Conservation (phyloP, 2,329 filamentous ascomycete genomes). For the Colletotrichum trifolii region DNA sequence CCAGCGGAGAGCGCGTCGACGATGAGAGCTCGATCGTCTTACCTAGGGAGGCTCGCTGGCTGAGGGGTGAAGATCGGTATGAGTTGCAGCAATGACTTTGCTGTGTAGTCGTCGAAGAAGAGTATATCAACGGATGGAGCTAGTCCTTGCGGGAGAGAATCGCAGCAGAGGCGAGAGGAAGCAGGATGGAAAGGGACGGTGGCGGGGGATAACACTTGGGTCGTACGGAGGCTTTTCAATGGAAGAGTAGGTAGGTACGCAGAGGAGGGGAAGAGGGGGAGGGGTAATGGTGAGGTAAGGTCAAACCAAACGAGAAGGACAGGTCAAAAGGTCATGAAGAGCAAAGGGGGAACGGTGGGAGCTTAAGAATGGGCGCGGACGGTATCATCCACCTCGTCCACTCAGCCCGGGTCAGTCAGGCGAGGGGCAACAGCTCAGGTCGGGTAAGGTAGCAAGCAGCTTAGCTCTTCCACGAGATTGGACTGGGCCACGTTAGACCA, state of each 20-base stretch:
- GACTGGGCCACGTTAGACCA: too few species aligned
- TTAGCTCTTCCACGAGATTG: too few species aligned
- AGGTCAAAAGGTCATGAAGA: constrained; percentile 1
- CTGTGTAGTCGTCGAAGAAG: background rate
- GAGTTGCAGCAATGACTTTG: constrained; percentile 6
- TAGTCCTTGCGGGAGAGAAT: background rate
- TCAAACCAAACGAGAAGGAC: constrained; percentile 4
- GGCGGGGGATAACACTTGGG: background rate
- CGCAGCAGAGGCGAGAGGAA: constrained; percentile 5
- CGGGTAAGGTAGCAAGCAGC: too few species aligned
- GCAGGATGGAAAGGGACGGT: constrained; percentile 1
- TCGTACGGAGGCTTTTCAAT: constrained; percentile 10
- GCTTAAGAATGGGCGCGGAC: constrained; percentile 27
- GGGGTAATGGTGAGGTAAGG: constrained; percentile 6
- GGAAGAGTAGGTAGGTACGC: background rate
- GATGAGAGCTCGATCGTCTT: background rate
- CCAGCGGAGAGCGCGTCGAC: background rate
- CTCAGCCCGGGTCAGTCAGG: background rate
- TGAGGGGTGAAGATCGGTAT: background rate
- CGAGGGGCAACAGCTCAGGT: too few species aligned
- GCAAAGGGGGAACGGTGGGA: constrained; percentile 12
- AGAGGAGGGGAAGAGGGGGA: constrained; percentile 7
- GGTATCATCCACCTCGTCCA: constrained; percentile 2
- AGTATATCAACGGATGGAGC: constrained; percentile 5
- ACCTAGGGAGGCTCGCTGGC: background rate